A percentile compares a stretch with the other conserved stretches of the same genome.
Evolutionary conservation across 352 stramenopile genomes (phyloP).

Genomic region (Phytophthora tubulina): DNA sequence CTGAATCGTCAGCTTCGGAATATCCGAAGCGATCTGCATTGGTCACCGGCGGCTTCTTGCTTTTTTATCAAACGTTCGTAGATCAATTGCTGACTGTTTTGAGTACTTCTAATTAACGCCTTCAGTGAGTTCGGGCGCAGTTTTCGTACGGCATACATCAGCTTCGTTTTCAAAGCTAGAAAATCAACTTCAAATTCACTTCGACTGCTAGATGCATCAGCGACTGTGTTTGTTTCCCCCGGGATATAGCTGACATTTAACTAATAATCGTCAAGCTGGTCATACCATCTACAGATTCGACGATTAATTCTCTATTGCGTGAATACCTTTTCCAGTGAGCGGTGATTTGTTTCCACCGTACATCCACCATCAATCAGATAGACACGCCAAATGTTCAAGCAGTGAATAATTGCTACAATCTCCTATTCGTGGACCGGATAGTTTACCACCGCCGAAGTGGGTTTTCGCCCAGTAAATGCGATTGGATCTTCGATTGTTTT

Average conservation of each 20-base stretch:
- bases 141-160: not conserved
- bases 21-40: slow-evolving; percentile 14
- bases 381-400: slow-evolving; percentile 17
- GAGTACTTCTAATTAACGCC: slow-evolving; percentile 17
- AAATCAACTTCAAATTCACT: slow-evolving; percentile 17
- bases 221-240: slow-evolving; percentile 11
- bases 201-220: slow-evolving; percentile 6
- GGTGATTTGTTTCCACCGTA: slow-evolving; percentile 15
- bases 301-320: slow-evolving; percentile 14
- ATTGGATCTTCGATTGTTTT: slow-evolving; percentile 16
- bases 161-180: slow-evolving; percentile 3
- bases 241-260: slow-evolving; percentile 12
- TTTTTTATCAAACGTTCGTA: too few relatives aligned
- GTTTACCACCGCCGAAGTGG: slow-evolving; percentile 11
- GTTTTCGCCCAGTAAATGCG: slow-evolving; percentile 10
- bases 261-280: slow-evolving; percentile 8
- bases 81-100: too few relatives aligned
- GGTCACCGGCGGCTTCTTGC: not conserved
- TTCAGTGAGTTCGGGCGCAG: not conserved
- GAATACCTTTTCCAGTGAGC: slow-evolving; percentile 14
- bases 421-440: slow-evolving; percentile 23
- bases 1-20: slow-evolving; percentile 5
- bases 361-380: slow-evolving; percentile 19
- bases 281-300: slow-evolving; percentile 14
- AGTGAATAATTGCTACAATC: slow-evolving; percentile 20